Conservation (phyloP, 345 rosid genomes). For the Eucalyptus cladocalyx region DNA sequence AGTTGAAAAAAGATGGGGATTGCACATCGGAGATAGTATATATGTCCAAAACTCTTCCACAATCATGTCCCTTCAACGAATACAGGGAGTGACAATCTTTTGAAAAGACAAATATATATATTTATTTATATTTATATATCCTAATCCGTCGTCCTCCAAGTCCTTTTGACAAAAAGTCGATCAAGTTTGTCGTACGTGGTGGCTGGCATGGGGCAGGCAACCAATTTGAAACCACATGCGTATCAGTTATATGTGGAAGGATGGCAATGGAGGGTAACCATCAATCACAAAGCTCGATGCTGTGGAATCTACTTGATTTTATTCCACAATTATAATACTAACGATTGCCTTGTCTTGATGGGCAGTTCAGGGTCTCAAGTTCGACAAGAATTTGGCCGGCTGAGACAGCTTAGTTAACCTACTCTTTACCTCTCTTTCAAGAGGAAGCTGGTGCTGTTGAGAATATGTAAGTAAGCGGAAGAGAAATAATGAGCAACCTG, state of each 20-base stretch:
- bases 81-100: not conserved
- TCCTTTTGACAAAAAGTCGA: not conserved
- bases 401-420: constrained; percentile 43
- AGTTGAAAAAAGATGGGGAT: not conserved
- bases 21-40: not conserved
- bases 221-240: not conserved
- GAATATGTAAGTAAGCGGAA: not conserved
- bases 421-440: constrained; percentile 8
- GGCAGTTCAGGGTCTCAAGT: constrained; percentile 3
- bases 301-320: not conserved
- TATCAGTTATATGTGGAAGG: not conserved
- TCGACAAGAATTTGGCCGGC: constrained; percentile 68
- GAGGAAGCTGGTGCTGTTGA: not conserved
- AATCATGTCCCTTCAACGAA: not conserved
- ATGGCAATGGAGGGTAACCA: not conserved
- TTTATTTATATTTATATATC: not conserved
- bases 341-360: constrained; percentile 15
- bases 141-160: not conserved
- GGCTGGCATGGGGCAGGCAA: constrained; percentile 10
- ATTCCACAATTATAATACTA: not conserved
- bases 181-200: constrained; percentile 32
- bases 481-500: constrained; percentile 1
- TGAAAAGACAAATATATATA: not conserved
- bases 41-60: not conserved
- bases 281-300: constrained; percentile 8